Evolutionary conservation across 768 basidiomycete genomes (phyloP), one percentile per base, ranked within the genome.

Genomic region (Myochromella boudieri): DNA sequence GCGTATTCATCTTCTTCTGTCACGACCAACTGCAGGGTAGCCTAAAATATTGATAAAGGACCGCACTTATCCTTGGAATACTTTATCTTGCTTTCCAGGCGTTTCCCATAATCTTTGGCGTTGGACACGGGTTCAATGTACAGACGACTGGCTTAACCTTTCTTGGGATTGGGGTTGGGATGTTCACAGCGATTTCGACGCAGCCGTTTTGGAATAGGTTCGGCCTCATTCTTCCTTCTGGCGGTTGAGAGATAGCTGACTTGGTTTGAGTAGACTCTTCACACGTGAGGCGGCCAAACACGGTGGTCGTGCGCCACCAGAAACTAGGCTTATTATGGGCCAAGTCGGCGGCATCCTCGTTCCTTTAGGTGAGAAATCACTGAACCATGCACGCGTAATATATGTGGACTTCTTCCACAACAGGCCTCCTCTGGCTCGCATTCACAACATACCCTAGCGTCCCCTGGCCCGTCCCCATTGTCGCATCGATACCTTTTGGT

Each of bases 401-500:
- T 18, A 76, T 70, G 4, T 77, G 22, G 21, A 22, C 18, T 33
- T 2, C n/a, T 31, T 4, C 20, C 6, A 25, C 18, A 22, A 15
- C 34, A 68, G 81, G 82, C 0, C 62, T 86, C 1, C 83, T 77
- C 60, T 82, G 78, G 78, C 72, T 85, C 39, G 82, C 82, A 0
- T 85, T 83, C 65, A 75, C 68, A 14, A 77, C 68, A 4, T 68
- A 67, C 42, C 70, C 70, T 1, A 54, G 58, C 3, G 65, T 84
- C 0, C 85, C 76, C 51, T 87, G 82, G 81, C 80, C 86, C 22
- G 75, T 78, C 0, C 82, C 84, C 8, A 80, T 88, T 56, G 62
- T 87, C 22, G 80, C 77, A 2, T 82, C 78, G 3, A 60, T 81
- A 1, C 84, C 84, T 0, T 88, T 87, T 55, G 87, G 87, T 2